These are phyloP conservation scores for Elongisporangium anandrum DNA, from an alignment of 352 stramenopile genomes.

Conservation along the genomic window DNA sequence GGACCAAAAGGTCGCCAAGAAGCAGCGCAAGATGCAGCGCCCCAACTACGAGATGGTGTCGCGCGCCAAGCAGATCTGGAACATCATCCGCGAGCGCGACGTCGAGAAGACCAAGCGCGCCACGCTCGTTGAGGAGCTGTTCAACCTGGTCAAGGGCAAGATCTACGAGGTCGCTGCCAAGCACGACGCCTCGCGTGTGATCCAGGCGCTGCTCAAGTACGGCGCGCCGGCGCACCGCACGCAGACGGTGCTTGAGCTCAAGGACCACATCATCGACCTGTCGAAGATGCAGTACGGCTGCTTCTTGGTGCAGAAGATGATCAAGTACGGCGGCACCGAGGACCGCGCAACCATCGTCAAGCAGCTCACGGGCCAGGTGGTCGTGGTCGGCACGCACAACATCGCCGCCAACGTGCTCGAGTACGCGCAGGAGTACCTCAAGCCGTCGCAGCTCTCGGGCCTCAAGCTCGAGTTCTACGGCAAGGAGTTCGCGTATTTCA, in stretches of 20 bases:
- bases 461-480: slow-evolving; percentile 89
- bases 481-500: slow-evolving; percentile 87
- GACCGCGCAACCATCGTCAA: slow-evolving; percentile 82
- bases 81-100: slow-evolving; percentile 89
- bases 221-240: slow-evolving; percentile 85
- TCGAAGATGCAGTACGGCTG: slow-evolving; percentile 96
- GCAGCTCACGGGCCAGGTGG: slow-evolving; percentile 91
- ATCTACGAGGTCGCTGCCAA: slow-evolving; percentile 94
- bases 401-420: slow-evolving; percentile 93
- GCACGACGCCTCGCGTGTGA: slow-evolving; percentile 94
- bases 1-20: slow-evolving; percentile 88
- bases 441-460: slow-evolving; percentile 83
- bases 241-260: slow-evolving; percentile 88
- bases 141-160: slow-evolving; percentile 90
- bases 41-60: slow-evolving; percentile 92
- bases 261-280: slow-evolving; percentile 90
- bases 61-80: slow-evolving; percentile 95
- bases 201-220: slow-evolving; percentile 95
- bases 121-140: slow-evolving; percentile 89
- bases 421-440: slow-evolving; percentile 80
- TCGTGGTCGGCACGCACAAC: slow-evolving; percentile 93
- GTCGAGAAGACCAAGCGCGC: slow-evolving; percentile 80
- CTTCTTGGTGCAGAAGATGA: slow-evolving; percentile 96
- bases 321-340: slow-evolving; percentile 90
- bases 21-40: slow-evolving; percentile 93